A percentile compares a stretch with the other conserved stretches of the same genome.
These are phyloP conservation scores for Phyllosticta citrichinensis DNA, from an alignment of 2,329 filamentous ascomycete genomes.

Conservation along the genomic window DNA sequence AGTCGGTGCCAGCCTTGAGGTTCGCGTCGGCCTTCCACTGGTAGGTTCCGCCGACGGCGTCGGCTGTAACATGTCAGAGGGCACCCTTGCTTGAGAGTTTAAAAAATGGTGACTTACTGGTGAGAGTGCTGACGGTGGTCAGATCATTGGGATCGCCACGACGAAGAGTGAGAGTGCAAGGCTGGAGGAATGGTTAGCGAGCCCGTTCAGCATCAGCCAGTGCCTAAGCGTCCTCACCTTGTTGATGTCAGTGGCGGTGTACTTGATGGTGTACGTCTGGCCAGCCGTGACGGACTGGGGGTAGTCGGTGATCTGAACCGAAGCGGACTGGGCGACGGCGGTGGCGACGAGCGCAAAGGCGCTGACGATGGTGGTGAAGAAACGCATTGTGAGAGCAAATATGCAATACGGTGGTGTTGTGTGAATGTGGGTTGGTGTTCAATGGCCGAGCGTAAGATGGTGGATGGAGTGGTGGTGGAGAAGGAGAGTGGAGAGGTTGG, in stretches of 20 bases:
- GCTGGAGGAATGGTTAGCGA: constrained; percentile 19
- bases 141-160: constrained; percentile 43
- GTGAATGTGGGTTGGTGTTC: neutral
- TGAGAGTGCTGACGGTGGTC: constrained; percentile 39
- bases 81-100: neutral
- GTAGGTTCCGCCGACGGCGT: constrained; percentile 37
- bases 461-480: neutral
- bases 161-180: constrained; percentile 47
- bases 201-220: neutral
- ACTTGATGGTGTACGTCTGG: constrained; percentile 38
- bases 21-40: constrained; percentile 40
- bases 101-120: constrained; percentile 28
- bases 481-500: neutral
- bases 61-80: constrained; percentile 20
- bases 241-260: constrained; percentile 33
- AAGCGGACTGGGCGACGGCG: constrained; percentile 35
- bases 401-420: neutral
- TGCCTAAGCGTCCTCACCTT: constrained; percentile 11
- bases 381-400: constrained; percentile 36
- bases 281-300: constrained; percentile 40
- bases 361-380: constrained; percentile 39
- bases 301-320: constrained; percentile 37
- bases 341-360: constrained; percentile 26
- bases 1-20: constrained; percentile 39
- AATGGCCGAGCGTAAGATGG: constrained; percentile 7